phyloP scores from a whole-genome alignment of 305 asterid species.

The Nicotiana rustica region DNA sequence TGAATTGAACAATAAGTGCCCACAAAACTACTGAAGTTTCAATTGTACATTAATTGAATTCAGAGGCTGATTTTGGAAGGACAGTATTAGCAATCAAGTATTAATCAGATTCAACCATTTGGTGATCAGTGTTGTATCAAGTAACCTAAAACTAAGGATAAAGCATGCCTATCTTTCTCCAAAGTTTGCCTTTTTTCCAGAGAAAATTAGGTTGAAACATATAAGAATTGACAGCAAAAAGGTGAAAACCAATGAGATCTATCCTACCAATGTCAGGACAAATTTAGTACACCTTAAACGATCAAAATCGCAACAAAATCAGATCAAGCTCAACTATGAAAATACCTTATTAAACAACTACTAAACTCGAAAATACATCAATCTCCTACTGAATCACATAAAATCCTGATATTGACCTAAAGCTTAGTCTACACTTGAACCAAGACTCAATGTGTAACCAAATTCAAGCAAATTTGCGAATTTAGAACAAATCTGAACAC shows the following conservation, averaged over 20 bases:
- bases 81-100: too few species aligned
- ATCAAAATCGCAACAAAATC: not conserved
- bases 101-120: not conserved
- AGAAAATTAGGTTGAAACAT: not conserved
- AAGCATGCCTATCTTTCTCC: not conserved
- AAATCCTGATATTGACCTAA: not conserved
- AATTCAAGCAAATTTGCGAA: too few species aligned
- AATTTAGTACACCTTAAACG: not conserved
- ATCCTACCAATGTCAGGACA: not conserved
- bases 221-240: not conserved
- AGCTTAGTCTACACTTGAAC: not conserved
- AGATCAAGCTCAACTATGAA: not conserved
- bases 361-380: too few species aligned
- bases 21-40: not conserved
- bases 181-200: not conserved
- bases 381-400: not conserved
- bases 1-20: not conserved
- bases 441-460: not conserved
- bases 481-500: too few species aligned
- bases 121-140: not conserved
- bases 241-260: not conserved
- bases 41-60: not conserved
- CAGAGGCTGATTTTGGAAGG: not conserved
- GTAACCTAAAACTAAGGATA: constrained; percentile 25
- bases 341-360: too few species aligned